A percentile compares a stretch with the other conserved stretches of the same genome.
These are phyloP conservation scores for Aspergillus eucalypticola DNA, from an alignment of 2,329 filamentous ascomycete species.

Conservation along the genomic window DNA sequence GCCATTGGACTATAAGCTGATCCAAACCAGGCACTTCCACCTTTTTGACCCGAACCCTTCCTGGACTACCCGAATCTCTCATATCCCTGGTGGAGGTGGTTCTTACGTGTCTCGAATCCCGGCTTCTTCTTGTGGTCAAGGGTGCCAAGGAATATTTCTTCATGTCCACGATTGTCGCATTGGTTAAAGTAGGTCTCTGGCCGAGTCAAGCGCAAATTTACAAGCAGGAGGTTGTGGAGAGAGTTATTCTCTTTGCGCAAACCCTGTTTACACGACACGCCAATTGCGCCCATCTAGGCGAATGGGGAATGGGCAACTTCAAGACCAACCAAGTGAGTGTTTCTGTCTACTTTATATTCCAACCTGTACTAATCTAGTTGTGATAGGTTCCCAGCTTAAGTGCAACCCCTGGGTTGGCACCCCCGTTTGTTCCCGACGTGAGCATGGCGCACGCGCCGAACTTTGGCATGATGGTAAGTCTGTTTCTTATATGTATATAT, in stretches of 20 bases:
- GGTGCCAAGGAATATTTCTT: slow-evolving; percentile 45
- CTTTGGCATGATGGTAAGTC: slow-evolving; percentile 29
- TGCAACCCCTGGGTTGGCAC: slow-evolving; percentile 23
- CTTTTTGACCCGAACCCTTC: slow-evolving; percentile 28
- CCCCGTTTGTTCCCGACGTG: slow-evolving; percentile 25
- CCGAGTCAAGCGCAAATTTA: slow-evolving; percentile 33
- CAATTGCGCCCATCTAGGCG: slow-evolving; percentile 34
- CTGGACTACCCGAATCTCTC: slow-evolving; percentile 36
- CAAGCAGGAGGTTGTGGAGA: slow-evolving; percentile 40
- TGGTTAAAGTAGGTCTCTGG: slow-evolving; percentile 39
- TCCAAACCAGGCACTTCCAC: slow-evolving; percentile 10
- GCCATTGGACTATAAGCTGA: not conserved
- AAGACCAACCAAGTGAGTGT: slow-evolving; percentile 31
- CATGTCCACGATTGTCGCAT: slow-evolving; percentile 37
- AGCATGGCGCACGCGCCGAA: slow-evolving; percentile 25
- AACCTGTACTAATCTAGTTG: not conserved
- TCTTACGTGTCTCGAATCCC: slow-evolving; percentile 33
- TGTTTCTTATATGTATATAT: not conserved
- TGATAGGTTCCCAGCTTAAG: slow-evolving; percentile 25
- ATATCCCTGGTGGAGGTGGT: slow-evolving; percentile 35
- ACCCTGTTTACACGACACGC: slow-evolving; percentile 37
- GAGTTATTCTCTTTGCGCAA: slow-evolving; percentile 38
- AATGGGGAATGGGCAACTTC: slow-evolving; percentile 33
- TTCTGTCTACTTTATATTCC: not conserved
- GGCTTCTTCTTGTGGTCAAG: slow-evolving; percentile 35